Conservation (phyloP, 768 basidiomycete genomes). For the Dentipellis sp. region DNA sequence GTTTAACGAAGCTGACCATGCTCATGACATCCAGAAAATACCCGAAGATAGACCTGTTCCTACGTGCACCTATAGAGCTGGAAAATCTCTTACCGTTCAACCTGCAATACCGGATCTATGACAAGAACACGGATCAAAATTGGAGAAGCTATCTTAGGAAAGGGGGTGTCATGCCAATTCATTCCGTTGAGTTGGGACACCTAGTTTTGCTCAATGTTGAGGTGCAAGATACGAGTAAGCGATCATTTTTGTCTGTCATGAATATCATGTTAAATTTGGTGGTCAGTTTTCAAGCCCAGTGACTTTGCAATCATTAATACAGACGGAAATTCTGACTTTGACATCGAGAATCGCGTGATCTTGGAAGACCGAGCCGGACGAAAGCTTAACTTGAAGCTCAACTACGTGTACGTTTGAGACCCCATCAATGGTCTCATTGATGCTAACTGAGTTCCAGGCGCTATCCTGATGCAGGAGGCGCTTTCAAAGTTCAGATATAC, state of each 20-base stretch:
- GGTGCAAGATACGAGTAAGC: constrained; percentile 81
- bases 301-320: constrained; percentile 98
- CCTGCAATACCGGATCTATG: constrained; percentile 91
- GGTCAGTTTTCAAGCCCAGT: constrained; percentile 78
- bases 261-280: background rate
- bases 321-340: constrained; percentile 84
- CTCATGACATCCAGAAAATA: constrained; percentile 45
- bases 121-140: constrained; percentile 90
- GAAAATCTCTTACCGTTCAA: constrained; percentile 95
- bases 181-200: constrained; percentile 88
- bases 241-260: background rate
- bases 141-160: constrained; percentile 90
- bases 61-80: constrained; percentile 89
- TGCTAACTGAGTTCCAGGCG: constrained; percentile 31
- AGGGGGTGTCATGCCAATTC: constrained; percentile 93
- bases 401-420: constrained; percentile 65
- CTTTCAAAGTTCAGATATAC: constrained; percentile 94
- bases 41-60: constrained; percentile 75
- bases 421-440: background rate
- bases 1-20: background rate
- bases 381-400: constrained; percentile 75
- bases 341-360: constrained; percentile 61
- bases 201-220: constrained; percentile 84
- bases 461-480: constrained; percentile 85
- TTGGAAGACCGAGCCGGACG: constrained; percentile 66